These are phyloP conservation scores for Pythium volutum DNA, from an alignment of 352 stramenopile species.

Conservation along the genomic window DNA sequence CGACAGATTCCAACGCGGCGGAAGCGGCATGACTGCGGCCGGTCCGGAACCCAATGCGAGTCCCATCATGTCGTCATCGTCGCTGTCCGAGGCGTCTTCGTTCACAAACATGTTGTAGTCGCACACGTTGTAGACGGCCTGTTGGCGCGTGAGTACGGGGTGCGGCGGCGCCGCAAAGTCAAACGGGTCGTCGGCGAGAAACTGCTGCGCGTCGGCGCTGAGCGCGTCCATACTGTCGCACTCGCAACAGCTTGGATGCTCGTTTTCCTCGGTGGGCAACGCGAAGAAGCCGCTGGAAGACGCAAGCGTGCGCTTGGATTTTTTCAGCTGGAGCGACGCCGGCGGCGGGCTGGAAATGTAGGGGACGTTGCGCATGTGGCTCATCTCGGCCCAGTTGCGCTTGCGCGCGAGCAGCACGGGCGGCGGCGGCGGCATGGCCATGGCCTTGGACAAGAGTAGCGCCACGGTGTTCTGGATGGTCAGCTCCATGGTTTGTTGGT, in stretches of 20 bases:
- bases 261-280: not conserved
- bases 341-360: not conserved
- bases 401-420: conserved; percentile 12
- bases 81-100: too few relatives aligned
- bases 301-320: conserved; percentile 13
- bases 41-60: not conserved
- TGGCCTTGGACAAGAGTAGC: not conserved
- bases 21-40: not conserved
- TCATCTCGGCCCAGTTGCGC: conserved; percentile 18
- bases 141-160: conserved; percentile 18
- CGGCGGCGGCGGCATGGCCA: not conserved
- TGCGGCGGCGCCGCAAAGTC: conserved; percentile 16
- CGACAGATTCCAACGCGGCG: conserved; percentile 11
- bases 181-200: conserved; percentile 14
- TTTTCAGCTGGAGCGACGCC: not conserved
- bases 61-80: conserved; percentile 4
- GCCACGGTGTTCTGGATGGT: not conserved
- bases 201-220: conserved; percentile 6
- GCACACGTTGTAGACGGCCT: conserved; percentile 6
- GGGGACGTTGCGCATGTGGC: conserved; percentile 1
- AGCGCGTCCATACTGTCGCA: conserved; percentile 10
- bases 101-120: not conserved
- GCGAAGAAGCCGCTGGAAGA: not conserved
- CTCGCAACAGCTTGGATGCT: not conserved
- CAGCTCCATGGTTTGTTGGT: conserved; percentile 2